A percentile compares a stretch with the other conserved stretches of the same genome.
phyloP scores from a whole-genome alignment of 2,329 filamentous ascomycete species.

The Claviceps sp. region DNA sequence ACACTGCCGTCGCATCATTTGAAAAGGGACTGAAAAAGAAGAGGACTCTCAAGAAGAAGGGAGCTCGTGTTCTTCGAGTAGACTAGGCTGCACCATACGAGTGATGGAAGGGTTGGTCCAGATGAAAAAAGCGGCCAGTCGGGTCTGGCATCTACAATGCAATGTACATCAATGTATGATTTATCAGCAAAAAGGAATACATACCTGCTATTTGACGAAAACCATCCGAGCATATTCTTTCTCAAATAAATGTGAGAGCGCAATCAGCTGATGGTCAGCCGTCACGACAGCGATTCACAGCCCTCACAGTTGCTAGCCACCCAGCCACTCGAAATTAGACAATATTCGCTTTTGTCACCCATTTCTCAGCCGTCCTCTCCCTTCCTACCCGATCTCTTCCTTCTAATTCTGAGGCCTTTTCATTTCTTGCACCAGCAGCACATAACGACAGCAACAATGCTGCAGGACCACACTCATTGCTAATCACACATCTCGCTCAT shows the following conservation, averaged over 20 bases:
- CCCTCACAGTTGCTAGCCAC: background rate
- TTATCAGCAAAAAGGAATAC: constrained; percentile 8
- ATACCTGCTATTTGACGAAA: background rate
- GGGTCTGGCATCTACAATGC: constrained; percentile 14
- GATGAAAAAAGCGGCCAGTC: constrained; percentile 2
- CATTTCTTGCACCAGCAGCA: background rate
- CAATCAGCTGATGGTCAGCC: background rate
- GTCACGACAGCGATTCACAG: background rate
- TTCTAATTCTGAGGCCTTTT: background rate
- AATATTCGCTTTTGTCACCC: background rate
- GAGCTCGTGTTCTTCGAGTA: constrained; percentile 56
- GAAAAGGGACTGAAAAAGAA: constrained; percentile 76
- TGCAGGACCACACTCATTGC: background rate
- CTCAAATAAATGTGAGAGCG: background rate
- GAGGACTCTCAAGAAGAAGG: constrained; percentile 58
- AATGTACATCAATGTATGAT: constrained; percentile 27
- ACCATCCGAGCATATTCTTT: background rate
- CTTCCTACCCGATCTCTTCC: background rate
- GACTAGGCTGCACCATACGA: constrained; percentile 38
- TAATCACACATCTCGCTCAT: background rate
- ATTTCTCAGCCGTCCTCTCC: background rate
- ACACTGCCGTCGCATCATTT: constrained; percentile 55
- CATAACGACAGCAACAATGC: background rate
- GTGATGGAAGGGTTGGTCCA: constrained; percentile 10
- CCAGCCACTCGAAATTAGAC: background rate